A percentile compares a stretch with the other conserved stretches of the same genome.
These are phyloP conservation scores for Prunus salicina DNA, from an alignment of 306 rosid species.

Conservation along the genomic window DNA sequence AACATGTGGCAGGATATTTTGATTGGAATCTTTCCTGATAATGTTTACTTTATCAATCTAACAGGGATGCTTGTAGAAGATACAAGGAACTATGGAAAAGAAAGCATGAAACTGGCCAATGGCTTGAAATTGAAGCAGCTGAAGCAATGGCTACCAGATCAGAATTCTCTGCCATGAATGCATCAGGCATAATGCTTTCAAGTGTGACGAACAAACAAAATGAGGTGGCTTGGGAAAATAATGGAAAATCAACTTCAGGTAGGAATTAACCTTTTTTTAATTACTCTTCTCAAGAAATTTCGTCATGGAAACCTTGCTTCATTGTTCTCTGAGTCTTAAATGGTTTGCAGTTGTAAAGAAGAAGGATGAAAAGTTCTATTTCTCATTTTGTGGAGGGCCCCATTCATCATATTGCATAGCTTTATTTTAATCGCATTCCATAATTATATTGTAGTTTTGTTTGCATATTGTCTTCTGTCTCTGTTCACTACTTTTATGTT, in stretches of 20 bases:
- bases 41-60: conserved; percentile 21
- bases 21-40: conserved; percentile 11
- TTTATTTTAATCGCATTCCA: not conserved
- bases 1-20: conserved; percentile 12
- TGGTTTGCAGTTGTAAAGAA: not conserved
- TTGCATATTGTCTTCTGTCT: not conserved
- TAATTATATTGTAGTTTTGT: not conserved
- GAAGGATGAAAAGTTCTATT: not conserved
- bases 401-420: not conserved
- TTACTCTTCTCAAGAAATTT: not conserved
- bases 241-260: conserved; percentile 67
- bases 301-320: not conserved
- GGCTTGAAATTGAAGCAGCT: conserved; percentile 93
- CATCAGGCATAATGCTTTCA: conserved; percentile 67
- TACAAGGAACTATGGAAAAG: conserved; percentile 85
- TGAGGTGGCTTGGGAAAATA: conserved; percentile 51
- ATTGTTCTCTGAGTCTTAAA: not conserved
- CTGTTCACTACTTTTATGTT: not conserved
- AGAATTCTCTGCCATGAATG: conserved; percentile 59
- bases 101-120: conserved; percentile 96
- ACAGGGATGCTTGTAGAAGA: conserved; percentile 80
- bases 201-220: conserved; percentile 43
- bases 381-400: not conserved
- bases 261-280: conserved; percentile 9
- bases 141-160: conserved; percentile 63